Evolutionary conservation across 75 land plant species (phyloP).

Genomic region (Pseudotsuga menziesii): DNA sequence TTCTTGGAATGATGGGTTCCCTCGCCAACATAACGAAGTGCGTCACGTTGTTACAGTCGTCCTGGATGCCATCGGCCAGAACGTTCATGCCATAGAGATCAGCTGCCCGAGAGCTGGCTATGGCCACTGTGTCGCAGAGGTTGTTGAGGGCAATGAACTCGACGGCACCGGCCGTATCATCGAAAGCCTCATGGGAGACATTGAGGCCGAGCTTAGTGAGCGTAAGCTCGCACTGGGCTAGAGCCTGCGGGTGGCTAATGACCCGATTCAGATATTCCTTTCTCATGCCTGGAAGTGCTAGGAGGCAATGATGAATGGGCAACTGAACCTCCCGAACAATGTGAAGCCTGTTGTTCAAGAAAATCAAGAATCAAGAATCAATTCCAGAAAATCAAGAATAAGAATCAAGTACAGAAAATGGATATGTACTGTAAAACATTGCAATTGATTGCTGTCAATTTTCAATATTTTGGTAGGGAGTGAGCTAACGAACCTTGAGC

Average conservation of each 20-base stretch:
- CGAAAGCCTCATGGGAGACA: conserved; percentile 36
- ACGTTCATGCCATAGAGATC: conserved; percentile 62
- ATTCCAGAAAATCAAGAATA: too few relatives aligned
- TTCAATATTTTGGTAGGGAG: too few relatives aligned
- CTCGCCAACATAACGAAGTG: conserved; percentile 82
- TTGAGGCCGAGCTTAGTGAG: conserved; percentile 29
- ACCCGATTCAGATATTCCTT: conserved; percentile 23
- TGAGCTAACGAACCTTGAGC: too few relatives aligned
- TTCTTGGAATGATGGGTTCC: conserved; percentile 62
- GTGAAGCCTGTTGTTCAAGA: conserved; percentile 33
- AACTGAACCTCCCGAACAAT: conserved; percentile 44
- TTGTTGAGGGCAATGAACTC: conserved; percentile 37
- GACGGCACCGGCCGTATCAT: conserved; percentile 43
- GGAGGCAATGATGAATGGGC: conserved; percentile 40
- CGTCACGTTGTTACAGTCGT: conserved; percentile 60
- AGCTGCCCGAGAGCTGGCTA: conserved; percentile 55
- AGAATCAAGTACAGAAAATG: too few relatives aligned
- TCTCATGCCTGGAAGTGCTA: conserved; percentile 27
- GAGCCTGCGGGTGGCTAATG: conserved; percentile 48
- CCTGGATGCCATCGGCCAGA: conserved; percentile 68
- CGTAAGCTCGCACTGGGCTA: conserved; percentile 41
- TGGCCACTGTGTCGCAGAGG: conserved; percentile 61
- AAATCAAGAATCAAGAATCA: too few relatives aligned
- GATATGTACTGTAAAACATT: too few relatives aligned
- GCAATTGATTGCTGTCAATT: too few relatives aligned